phyloP scores from a whole-genome alignment of 2,329 filamentous ascomycete species.

The Verticillium albo-atrum region DNA sequence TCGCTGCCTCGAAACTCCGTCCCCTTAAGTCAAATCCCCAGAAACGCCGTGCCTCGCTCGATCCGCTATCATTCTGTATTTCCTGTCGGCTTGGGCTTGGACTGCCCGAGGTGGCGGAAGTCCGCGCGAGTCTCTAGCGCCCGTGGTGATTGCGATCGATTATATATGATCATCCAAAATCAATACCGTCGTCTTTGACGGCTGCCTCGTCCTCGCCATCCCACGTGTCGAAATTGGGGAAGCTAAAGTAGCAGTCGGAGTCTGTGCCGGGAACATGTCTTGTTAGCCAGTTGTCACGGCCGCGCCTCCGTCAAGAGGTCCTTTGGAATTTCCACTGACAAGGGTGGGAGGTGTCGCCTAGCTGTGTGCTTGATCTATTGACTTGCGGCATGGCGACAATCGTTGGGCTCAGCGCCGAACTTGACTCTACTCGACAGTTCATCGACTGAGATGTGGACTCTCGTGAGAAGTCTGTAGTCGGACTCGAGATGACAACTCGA shows the following conservation, averaged over 20 bases:
- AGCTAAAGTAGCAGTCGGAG: slow-evolving; percentile 60
- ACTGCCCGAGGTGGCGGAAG: no score
- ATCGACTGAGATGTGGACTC: slow-evolving; percentile 21
- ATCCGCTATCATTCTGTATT: no score
- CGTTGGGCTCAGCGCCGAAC: slow-evolving; percentile 30
- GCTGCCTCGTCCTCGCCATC: slow-evolving; percentile 25
- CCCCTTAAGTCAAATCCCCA: no score
- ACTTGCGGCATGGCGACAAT: slow-evolving; percentile 22
- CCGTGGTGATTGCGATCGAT: no score
- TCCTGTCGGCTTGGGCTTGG: no score
- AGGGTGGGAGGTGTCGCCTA: slow-evolving; percentile 1
- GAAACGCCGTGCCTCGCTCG: no score
- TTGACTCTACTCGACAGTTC: slow-evolving; percentile 22
- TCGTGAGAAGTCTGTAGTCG: slow-evolving; percentile 6
- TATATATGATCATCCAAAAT: neutral
- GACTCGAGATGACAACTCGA: slow-evolving; percentile 44
- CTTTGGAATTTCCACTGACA: slow-evolving; percentile 5
- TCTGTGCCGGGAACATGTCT: slow-evolving; percentile 9
- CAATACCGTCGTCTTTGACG: neutral
- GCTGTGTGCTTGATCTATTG: slow-evolving; percentile 7
- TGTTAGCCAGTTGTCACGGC: neutral
- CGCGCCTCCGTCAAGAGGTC: neutral
- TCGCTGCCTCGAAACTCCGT: no score
- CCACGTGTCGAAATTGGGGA: slow-evolving; percentile 69
- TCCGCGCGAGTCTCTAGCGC: no score